A percentile compares a stretch with the other conserved stretches of the same genome.
phyloP scores from a whole-genome alignment of 1,284 basidiomycete genomes.

The Anthracocystis walkeri region DNA sequence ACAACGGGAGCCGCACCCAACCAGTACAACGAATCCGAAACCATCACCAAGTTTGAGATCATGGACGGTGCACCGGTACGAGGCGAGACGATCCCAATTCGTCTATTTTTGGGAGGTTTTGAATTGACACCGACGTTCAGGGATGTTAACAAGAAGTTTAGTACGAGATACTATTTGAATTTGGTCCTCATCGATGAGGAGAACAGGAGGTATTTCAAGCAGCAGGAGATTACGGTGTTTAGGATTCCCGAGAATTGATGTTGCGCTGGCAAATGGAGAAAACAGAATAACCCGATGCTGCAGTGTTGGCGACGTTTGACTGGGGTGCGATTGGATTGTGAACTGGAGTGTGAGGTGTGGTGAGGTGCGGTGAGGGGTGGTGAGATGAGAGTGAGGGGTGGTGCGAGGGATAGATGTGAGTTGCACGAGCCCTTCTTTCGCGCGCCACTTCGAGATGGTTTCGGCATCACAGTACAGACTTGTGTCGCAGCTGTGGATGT shows the following conservation, averaged over 20 bases:
- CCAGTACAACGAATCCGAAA: slow-evolving; percentile 98
- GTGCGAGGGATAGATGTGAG: no score
- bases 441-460: no score
- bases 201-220: slow-evolving; percentile 92
- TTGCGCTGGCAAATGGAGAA: no score
- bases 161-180: slow-evolving; percentile 90
- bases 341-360: no score
- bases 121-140: slow-evolving; percentile 98
- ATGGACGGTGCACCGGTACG: slow-evolving; percentile 80
- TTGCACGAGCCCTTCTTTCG: no score
- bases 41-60: slow-evolving; percentile 99
- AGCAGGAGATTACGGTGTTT: slow-evolving; percentile 69
- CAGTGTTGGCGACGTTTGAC: no score
- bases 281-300: no score
- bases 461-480: no score
- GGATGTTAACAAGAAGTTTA: slow-evolving; percentile 99
- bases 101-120: slow-evolving; percentile 96
- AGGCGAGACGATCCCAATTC: slow-evolving; percentile 98
- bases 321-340: no score
- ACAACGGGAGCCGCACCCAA: slow-evolving; percentile 90
- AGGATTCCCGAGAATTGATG: slow-evolving; percentile 47
- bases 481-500: no score
- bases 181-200: slow-evolving; percentile 97
- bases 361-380: no score
- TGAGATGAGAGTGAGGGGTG: no score